Conservation (phyloP, 768 basidiomycete genomes). For the Pholiota microspora region DNA sequence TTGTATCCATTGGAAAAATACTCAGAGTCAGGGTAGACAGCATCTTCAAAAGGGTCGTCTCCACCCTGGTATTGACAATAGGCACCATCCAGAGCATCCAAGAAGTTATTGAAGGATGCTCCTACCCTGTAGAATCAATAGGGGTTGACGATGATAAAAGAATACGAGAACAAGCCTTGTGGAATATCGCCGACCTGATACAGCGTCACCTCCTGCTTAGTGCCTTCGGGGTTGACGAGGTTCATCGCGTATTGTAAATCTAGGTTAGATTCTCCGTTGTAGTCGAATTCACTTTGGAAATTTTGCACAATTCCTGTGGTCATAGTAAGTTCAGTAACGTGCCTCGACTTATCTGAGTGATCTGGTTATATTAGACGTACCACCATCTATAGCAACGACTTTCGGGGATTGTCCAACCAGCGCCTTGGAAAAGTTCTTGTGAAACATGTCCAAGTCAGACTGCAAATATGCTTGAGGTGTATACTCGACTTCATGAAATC, state of each 20-base stretch:
- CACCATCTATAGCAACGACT: conserved; percentile 31
- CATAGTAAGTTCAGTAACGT: background rate
- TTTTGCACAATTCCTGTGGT: conserved; percentile 40
- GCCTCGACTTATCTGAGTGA: background rate
- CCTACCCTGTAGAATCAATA: conserved; percentile 21
- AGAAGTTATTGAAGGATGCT: conserved; percentile 42
- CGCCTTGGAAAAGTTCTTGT: conserved; percentile 29
- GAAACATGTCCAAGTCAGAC: conserved; percentile 44
- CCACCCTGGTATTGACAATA: conserved; percentile 42
- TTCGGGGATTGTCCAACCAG: conserved; percentile 32
- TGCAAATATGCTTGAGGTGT: conserved; percentile 47
- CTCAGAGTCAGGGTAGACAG: conserved; percentile 27
- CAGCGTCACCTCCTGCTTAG: conserved; percentile 32
- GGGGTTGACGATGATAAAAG: background rate
- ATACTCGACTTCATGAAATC: conserved; percentile 43
- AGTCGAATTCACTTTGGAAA: conserved; percentile 29
- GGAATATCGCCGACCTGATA: conserved; percentile 41
- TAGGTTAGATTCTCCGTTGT: conserved; percentile 52
- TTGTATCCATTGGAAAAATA: conserved; percentile 28
- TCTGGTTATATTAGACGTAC: conserved; percentile 16
- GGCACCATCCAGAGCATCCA: conserved; percentile 41
- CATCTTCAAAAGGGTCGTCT: conserved; percentile 34
- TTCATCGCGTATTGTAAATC: conserved; percentile 54
- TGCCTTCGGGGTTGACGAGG: conserved; percentile 29
- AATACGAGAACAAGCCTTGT: conserved; percentile 23